A percentile compares a stretch with the other conserved stretches of the same genome.
Conservation (phyloP, 208 protist genomes). For the Crithidia fasciculata region DNA sequence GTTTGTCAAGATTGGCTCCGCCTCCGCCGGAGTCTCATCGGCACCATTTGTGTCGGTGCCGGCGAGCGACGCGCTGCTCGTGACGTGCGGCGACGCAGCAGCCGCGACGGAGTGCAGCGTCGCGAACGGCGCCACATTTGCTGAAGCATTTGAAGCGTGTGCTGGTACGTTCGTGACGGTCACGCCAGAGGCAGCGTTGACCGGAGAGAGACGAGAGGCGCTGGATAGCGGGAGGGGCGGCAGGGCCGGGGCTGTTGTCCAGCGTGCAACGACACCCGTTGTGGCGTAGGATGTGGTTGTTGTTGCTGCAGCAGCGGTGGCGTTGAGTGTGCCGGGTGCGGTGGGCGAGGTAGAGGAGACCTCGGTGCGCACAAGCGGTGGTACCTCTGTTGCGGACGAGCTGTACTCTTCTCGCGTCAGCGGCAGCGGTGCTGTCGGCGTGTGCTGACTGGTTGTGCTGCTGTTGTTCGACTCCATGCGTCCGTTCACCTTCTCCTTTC, state of each 20-base stretch:
- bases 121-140: background rate
- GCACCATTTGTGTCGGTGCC: background rate
- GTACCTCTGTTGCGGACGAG: background rate
- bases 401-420: background rate
- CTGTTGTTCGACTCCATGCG: background rate
- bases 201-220: background rate
- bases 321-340: background rate
- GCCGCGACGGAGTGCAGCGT: slow-evolving; percentile 7
- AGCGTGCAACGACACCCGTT: background rate
- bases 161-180: background rate
- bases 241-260: background rate
- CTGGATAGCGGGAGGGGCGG: slow-evolving; percentile 4
- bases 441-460: background rate
- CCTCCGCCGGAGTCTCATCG: background rate
- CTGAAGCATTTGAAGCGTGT: background rate
- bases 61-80: slow-evolving; percentile 8
- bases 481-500: no score
- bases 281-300: background rate
- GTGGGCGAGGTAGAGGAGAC: background rate
- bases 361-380: slow-evolving; percentile 11
- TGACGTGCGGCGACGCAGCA: background rate
- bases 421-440: background rate
- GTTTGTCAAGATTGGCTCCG: slow-evolving; percentile 39
- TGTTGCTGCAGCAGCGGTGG: background rate
- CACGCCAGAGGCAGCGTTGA: background rate